phyloP scores from a whole-genome alignment of 2,329 filamentous ascomycete species.

The Paecilomyces sp. region DNA sequence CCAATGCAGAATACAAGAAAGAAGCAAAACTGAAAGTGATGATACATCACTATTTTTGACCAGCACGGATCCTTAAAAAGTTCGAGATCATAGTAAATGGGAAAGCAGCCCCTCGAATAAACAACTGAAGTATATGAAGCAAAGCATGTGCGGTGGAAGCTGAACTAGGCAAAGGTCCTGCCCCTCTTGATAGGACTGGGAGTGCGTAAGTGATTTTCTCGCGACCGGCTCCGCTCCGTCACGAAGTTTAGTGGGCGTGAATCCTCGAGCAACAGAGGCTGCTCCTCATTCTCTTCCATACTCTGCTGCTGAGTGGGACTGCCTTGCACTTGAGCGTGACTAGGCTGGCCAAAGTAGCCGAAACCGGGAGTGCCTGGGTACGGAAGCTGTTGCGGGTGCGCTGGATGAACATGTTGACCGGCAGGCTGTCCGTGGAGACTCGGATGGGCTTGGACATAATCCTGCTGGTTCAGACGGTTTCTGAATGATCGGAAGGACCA shows the following conservation, averaged over 20 bases:
- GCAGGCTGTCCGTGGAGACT: slow-evolving; percentile 16
- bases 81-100: neutral
- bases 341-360: slow-evolving; percentile 16
- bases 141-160: neutral
- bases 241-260: slow-evolving; percentile 21
- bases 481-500: slow-evolving; percentile 51
- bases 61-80: neutral
- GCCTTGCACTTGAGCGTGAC: slow-evolving; percentile 8
- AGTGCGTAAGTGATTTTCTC: slow-evolving; percentile 25
- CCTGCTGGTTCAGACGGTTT: slow-evolving; percentile 25
- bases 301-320: slow-evolving; percentile 4
- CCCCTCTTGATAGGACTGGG: slow-evolving; percentile 29
- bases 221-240: slow-evolving; percentile 23
- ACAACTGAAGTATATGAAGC: neutral
- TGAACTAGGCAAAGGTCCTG: slow-evolving; percentile 11
- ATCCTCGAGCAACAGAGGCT: slow-evolving; percentile 23
- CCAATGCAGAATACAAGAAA: neutral
- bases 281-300: slow-evolving; percentile 14
- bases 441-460: slow-evolving; percentile 16
- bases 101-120: neutral
- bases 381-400: slow-evolving; percentile 15
- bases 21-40: neutral
- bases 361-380: slow-evolving; percentile 20
- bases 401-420: slow-evolving; percentile 13
- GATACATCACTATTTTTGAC: neutral